Conservation (phyloP, 768 basidiomycete species). For the Paxillus rubicundulus region DNA sequence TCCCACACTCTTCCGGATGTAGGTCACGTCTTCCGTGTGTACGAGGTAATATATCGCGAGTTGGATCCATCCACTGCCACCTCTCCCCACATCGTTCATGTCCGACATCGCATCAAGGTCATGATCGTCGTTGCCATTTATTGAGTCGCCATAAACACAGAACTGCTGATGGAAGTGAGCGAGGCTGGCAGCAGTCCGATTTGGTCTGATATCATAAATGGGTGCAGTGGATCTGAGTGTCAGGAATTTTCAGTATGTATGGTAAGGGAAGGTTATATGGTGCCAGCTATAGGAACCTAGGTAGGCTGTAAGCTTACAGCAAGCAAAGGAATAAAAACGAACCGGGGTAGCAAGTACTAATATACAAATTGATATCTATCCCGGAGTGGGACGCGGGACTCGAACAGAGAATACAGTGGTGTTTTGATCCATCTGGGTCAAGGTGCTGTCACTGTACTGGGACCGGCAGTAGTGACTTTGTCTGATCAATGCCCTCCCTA, state of each 20-base stretch:
- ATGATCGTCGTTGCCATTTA: slow-evolving; percentile 63
- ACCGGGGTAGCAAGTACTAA: too few species aligned
- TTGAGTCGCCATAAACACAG: slow-evolving; percentile 40
- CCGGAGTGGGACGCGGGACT: too few species aligned
- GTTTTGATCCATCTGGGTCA: too few species aligned
- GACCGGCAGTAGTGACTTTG: too few species aligned
- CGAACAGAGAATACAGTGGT: too few species aligned
- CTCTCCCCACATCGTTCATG: slow-evolving; percentile 35
- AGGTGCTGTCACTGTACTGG: too few species aligned
- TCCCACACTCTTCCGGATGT: slow-evolving; percentile 41
- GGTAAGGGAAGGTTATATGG: not conserved
- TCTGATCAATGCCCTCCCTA: too few species aligned
- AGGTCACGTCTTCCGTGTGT: slow-evolving; percentile 35
- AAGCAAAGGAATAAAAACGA: too few species aligned
- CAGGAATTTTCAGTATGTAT: too few species aligned
- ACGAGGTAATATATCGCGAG: slow-evolving; percentile 74
- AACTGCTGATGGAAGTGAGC: slow-evolving; percentile 51
- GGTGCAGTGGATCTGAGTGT: slow-evolving; percentile 61
- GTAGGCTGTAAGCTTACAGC: too few species aligned
- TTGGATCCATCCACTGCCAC: slow-evolving; percentile 51
- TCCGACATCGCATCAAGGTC: not conserved
- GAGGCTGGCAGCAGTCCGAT: slow-evolving; percentile 84
- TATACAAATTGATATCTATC: too few species aligned
- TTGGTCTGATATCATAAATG: slow-evolving; percentile 95
- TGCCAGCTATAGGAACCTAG: too few species aligned